Percentiles rank a stretch among this genome's conserved stretches.
Conservation (phyloP, 495 filamentous ascomycete species). For the Darksidea phi region DNA sequence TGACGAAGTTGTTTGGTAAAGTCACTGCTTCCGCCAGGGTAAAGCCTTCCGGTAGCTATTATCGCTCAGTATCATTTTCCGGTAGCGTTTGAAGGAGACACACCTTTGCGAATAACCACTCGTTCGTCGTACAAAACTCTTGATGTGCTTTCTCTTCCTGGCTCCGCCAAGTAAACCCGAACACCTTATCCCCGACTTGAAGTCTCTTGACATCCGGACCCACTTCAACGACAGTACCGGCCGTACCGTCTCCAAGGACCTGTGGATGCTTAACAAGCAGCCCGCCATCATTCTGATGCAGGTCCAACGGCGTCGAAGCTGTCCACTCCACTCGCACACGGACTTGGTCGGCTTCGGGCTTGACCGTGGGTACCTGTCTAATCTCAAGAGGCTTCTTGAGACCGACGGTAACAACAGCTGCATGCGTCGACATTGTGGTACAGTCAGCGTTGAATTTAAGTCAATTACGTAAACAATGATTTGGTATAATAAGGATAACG, state of each 20-base stretch:
- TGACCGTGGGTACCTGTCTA: conserved; percentile 20
- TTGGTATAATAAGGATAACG: neutral
- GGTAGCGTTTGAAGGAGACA: conserved; percentile 34
- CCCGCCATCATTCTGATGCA: conserved; percentile 56
- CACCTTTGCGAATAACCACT: conserved; percentile 40
- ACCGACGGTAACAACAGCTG: conserved; percentile 23
- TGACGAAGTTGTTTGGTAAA: conserved; percentile 54
- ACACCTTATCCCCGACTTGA: conserved; percentile 47
- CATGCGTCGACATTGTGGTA: conserved; percentile 24
- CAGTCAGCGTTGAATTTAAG: no score
- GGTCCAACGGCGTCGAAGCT: conserved; percentile 54
- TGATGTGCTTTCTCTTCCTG: conserved; percentile 49
- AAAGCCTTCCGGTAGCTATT: conserved; percentile 43
- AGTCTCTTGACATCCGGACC: conserved; percentile 45
- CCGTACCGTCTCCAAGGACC: conserved; percentile 43
- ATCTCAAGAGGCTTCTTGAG: conserved; percentile 17
- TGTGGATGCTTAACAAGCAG: conserved; percentile 47
- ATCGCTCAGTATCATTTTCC: conserved; percentile 25
- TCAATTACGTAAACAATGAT: no score
- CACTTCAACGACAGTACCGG: conserved; percentile 48
- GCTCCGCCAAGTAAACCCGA: conserved; percentile 49
- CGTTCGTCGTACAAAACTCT: conserved; percentile 25
- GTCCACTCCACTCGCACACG: conserved; percentile 46
- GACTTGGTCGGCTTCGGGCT: conserved; percentile 20
- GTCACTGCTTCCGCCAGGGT: conserved; percentile 50